Conservation (phyloP, 257 asterid genomes). For the Agastache rugosa region DNA sequence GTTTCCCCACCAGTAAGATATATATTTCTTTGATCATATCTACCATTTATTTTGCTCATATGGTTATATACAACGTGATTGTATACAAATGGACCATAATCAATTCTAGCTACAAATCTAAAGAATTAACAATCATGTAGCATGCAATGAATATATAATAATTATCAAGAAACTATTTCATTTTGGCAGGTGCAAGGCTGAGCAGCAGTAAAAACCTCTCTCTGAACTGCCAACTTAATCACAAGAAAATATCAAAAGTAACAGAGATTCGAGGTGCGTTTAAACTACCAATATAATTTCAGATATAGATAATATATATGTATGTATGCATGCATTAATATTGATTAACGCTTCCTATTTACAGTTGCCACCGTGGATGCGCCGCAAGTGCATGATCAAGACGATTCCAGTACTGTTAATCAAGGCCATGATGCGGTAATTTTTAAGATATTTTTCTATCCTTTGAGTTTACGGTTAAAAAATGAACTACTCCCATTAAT, state of each 20-base stretch:
- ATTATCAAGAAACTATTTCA: neutral
- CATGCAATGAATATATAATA: no score
- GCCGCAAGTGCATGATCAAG: constrained; percentile 17
- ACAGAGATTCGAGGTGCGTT: neutral
- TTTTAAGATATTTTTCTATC: neutral
- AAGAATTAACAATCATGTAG: neutral
- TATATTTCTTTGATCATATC: neutral
- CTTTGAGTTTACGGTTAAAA: neutral
- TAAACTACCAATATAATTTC: neutral
- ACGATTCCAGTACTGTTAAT: neutral
- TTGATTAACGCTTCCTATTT: no score
- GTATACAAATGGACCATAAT: neutral
- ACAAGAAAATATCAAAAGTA: neutral
- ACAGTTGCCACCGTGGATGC: constrained; percentile 25
- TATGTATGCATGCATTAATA: no score
- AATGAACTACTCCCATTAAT: neutral
- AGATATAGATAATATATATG: no score
- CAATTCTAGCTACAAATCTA: no score
- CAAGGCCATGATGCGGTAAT: constrained; percentile 28
- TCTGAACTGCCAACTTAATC: neutral
- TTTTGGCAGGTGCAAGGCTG: neutral
- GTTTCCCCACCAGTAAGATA: neutral
- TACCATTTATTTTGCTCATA: neutral
- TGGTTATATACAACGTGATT: no score
- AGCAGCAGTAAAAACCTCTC: neutral